Evolutionary conservation across 1,139 yeast species (phyloP), one percentile per base, ranked within the genome.

Genomic region (Saccharomyces hybrid): DNA sequence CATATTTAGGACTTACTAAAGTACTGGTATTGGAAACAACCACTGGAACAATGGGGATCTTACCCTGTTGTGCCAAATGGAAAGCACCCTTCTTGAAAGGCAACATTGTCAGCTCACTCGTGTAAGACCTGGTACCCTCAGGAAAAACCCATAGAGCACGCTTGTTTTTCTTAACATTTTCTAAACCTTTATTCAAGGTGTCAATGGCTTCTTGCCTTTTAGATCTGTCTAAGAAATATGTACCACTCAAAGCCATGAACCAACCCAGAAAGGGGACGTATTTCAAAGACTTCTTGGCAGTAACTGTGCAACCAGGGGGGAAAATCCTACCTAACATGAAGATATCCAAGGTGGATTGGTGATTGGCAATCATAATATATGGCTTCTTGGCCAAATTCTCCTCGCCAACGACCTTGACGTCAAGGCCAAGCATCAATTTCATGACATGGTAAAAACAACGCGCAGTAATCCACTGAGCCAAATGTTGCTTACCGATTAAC

Each of bases 81-180:
- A 95, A 95, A 0, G 98, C 98, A 51, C 99, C 99, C 69, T 95
- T 95, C 71, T 93, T 93, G 73, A 93, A 88, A 1, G 96, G 96
- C 54, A 88, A 76, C 70, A 95, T 73, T 9, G 78, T 83, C 52
- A 95, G 84, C 48, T 77, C 77, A 27, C 80, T 74, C 14, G 86
- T 72, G 59, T 84, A 87, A 0, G 97, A 88, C 70, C 99, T 81
- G 1, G 99, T 95, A 26, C 99, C 99, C 71, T 91, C 96, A 16
- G 97, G 96, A 77, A 88, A 91, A 73, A 91, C 81, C 76, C 84
- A 91, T 46, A 91, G 77, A 11, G 86, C 88, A 66, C 93, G 77
- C 63, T 83, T 81, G 50, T 82, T 75, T 11, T 70, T 65, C 67
- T 82, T 83, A 70, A 93, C 77, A 28, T 76, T 75, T 14, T 71